These are phyloP conservation scores for Fraxinus velutina DNA, from an alignment of 305 asterid genomes.

Conservation along the genomic window DNA sequence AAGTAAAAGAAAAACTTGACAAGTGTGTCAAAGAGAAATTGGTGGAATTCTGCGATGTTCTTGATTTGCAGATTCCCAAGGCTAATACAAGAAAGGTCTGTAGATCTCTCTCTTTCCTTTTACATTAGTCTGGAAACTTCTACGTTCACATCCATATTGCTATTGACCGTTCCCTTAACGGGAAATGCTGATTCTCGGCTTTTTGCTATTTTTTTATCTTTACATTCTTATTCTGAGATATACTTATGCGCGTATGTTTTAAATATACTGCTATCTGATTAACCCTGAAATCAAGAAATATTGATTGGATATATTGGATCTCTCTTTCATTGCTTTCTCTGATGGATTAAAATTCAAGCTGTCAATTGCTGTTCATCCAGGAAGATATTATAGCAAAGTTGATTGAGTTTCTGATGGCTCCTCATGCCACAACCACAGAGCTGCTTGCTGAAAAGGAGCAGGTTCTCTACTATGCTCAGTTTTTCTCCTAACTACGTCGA, in stretches of 20 bases:
- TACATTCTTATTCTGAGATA: constrained; percentile 20
- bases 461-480: constrained; percentile 34
- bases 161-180: not conserved
- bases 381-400: constrained; percentile 77
- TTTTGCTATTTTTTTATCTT: not conserved
- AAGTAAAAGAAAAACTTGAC: constrained; percentile 57
- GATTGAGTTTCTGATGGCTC: constrained; percentile 84
- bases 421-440: constrained; percentile 74
- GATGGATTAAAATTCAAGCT: not conserved
- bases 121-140: not conserved
- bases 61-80: constrained; percentile 49
- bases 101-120: constrained; percentile 15
- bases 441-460: constrained; percentile 74
- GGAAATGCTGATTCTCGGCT: not conserved
- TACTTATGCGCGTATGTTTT: not conserved
- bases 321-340: constrained; percentile 10
- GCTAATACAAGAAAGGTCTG: constrained; percentile 52
- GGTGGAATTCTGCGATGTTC: constrained; percentile 51
- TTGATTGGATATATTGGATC: not conserved
- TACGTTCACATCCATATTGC: not conserved
- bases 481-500: not conserved
- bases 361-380: constrained; percentile 37
- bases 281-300: not conserved
- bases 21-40: constrained; percentile 60
- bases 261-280: not conserved